Evolutionary conservation across 495 filamentous ascomycete genomes (phyloP).

Genomic region (Aspergillus bridgeri): DNA sequence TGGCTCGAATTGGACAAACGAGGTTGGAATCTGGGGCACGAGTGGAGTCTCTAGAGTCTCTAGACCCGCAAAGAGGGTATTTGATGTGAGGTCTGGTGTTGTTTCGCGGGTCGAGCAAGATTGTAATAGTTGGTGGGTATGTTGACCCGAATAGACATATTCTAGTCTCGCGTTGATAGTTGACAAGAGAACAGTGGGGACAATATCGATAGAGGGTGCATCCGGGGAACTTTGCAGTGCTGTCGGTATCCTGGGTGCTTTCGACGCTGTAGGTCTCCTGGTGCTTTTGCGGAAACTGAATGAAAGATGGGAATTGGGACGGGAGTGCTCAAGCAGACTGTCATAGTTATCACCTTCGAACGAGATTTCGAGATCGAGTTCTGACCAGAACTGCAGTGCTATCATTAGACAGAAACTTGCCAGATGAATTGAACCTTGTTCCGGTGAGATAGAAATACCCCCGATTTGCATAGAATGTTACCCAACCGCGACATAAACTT

Average conservation of each 20-base stretch:
- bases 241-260: slow-evolving; percentile 16
- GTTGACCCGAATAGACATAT: slow-evolving; percentile 3
- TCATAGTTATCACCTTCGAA: slow-evolving; percentile 21
- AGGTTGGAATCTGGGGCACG: background rate
- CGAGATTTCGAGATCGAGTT: slow-evolving; percentile 27
- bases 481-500: slow-evolving; percentile 20
- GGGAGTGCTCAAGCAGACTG: background rate
- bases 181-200: slow-evolving; percentile 16
- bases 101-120: background rate
- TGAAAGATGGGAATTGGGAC: slow-evolving; percentile 14
- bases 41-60: background rate
- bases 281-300: slow-evolving; percentile 24
- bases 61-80: background rate
- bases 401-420: background rate
- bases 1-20: background rate
- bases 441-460: too few relatives aligned
- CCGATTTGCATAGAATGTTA: slow-evolving; percentile 23
- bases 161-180: slow-evolving; percentile 24
- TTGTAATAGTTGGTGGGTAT: background rate
- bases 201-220: slow-evolving; percentile 16
- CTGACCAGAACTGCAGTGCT: slow-evolving; percentile 31
- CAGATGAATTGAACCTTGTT: background rate
- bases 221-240: slow-evolving; percentile 17
- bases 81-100: background rate
- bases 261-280: background rate